A percentile compares a stretch with the other conserved stretches of the same genome.
These are phyloP conservation scores for Arthroderma uncinatum DNA, from an alignment of 2,329 filamentous ascomycete species.

Conservation along the genomic window DNA sequence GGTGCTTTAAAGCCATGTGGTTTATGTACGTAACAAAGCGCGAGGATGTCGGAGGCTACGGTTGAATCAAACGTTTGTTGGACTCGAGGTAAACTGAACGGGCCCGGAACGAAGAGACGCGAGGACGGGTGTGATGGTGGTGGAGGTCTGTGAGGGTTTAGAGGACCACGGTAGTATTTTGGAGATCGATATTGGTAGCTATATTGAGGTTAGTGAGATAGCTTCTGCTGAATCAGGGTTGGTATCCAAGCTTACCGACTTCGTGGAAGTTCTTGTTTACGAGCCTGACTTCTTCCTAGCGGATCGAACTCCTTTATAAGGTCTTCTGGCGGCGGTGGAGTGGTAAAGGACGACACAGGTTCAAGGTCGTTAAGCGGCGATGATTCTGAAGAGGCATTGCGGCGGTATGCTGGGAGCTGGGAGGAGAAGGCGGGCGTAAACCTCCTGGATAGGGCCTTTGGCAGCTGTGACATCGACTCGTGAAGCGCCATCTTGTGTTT, in stretches of 20 bases:
- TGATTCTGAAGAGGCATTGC: constrained; percentile 38
- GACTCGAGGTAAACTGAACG: constrained; percentile 76
- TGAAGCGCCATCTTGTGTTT: constrained; percentile 28
- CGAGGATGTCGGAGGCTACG: constrained; percentile 75
- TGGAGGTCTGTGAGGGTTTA: constrained; percentile 89
- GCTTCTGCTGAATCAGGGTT: not conserved
- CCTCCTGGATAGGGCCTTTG: constrained; percentile 29
- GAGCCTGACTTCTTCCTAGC: constrained; percentile 35
- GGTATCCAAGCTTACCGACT: constrained; percentile 40
- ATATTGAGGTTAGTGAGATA: constrained; percentile 2
- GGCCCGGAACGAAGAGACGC: constrained; percentile 77
- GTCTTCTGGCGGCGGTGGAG: constrained; percentile 29
- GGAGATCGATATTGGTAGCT: constrained; percentile 94
- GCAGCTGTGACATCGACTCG: constrained; percentile 31
- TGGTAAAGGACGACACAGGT: constrained; percentile 35
- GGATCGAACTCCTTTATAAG: constrained; percentile 41
- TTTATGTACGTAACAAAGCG: constrained; percentile 74
- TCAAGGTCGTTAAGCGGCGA: constrained; percentile 37
- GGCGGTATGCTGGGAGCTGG: constrained; percentile 27
- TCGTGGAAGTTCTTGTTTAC: constrained; percentile 37
- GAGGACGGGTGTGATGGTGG: constrained; percentile 74
- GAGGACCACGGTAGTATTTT: constrained; percentile 84
- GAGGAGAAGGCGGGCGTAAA: constrained; percentile 24
- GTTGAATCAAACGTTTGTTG: constrained; percentile 84
- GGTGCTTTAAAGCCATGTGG: constrained; percentile 61